Evolutionary conservation across 208 protist genomes (phyloP).

Genomic region (Trypanosoma vivax): DNA sequence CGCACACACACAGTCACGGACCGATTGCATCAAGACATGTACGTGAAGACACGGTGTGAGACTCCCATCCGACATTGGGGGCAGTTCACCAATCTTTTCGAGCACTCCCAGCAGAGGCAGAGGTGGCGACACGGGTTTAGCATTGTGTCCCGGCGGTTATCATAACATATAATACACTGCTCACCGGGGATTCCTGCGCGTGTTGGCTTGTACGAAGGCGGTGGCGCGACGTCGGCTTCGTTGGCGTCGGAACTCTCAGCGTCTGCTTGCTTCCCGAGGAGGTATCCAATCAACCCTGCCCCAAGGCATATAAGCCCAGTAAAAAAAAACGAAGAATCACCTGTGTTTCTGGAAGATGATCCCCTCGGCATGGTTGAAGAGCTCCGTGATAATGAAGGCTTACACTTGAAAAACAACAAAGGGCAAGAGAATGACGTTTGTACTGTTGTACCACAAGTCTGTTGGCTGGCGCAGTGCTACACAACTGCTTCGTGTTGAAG

Average conservation of each 20-base stretch:
- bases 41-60: conserved; percentile 47
- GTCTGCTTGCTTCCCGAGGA: not conserved
- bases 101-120: conserved; percentile 63
- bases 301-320: too few relatives aligned
- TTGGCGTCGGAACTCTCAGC: conserved; percentile 7
- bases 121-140: conserved; percentile 66
- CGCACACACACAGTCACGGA: not conserved
- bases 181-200: conserved; percentile 39
- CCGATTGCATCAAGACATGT: conserved; percentile 34
- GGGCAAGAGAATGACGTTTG: not conserved
- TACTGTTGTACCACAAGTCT: too few relatives aligned
- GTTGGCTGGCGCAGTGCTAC: too few relatives aligned
- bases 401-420: conserved; percentile 19
- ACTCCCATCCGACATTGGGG: conserved; percentile 40
- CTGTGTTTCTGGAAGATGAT: too few relatives aligned
- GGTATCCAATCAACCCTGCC: too few relatives aligned
- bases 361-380: too few relatives aligned
- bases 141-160: conserved; percentile 58
- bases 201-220: conserved; percentile 40
- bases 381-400: too few relatives aligned
- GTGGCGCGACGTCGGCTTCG: conserved; percentile 28
- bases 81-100: conserved; percentile 25
- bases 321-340: too few relatives aligned
- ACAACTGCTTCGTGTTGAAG: too few relatives aligned
- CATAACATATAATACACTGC: conserved; percentile 63